Evolutionary conservation across 2,329 filamentous ascomycete genomes (phyloP).

Genomic region (Colletotrichum sp.): DNA sequence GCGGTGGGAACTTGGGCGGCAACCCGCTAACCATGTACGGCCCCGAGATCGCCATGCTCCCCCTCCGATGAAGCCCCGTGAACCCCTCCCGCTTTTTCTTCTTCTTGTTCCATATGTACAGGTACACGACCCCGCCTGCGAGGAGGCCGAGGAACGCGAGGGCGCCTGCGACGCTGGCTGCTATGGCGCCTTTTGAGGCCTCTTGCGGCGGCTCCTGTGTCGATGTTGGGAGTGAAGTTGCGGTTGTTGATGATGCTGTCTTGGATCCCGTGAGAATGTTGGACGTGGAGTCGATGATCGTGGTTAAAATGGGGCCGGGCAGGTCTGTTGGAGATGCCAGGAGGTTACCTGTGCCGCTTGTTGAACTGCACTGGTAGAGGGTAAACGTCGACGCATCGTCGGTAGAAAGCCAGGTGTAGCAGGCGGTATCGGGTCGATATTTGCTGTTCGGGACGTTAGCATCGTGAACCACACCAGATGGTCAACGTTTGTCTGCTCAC

Average conservation of each 20-base stretch:
- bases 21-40: background rate
- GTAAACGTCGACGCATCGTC: background rate
- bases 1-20: background rate
- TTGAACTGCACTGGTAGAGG: background rate
- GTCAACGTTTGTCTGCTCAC: background rate
- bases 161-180: background rate
- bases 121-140: background rate
- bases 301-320: background rate
- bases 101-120: background rate
- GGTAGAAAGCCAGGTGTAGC: background rate
- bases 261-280: background rate
- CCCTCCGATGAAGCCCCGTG: background rate
- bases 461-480: fast-evolving
- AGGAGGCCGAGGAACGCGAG: background rate
- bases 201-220: background rate
- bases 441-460: background rate
- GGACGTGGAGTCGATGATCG: background rate
- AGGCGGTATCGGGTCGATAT: background rate
- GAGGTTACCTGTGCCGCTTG: background rate
- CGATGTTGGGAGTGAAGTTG: background rate
- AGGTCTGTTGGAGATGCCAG: background rate
- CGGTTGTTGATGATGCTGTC: background rate
- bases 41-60: background rate
- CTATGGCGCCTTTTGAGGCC: background rate
- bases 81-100: background rate